A percentile compares a stretch with the other conserved stretches of the same genome.
phyloP scores from a whole-genome alignment of 163 green algal species.

The Chlorella variabilis region DNA sequence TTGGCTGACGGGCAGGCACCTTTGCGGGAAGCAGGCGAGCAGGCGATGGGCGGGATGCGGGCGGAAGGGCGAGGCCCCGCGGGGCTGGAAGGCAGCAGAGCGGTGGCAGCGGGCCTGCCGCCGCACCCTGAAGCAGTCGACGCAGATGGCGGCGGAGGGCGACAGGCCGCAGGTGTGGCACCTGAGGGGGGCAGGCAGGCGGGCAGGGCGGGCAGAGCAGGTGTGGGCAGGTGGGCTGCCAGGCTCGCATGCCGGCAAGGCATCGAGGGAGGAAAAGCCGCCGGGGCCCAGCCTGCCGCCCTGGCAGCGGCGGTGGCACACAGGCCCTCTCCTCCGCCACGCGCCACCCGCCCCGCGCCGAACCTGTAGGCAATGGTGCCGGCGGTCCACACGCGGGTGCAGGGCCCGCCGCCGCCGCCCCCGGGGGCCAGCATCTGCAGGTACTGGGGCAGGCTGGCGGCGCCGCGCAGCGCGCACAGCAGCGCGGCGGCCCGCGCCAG shows the following conservation, averaged over 20 bases:
- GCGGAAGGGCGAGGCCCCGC: too few relatives aligned
- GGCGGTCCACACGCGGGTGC: conserved; percentile 59
- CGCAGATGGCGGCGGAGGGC: conserved; percentile 57
- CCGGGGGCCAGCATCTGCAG: conserved; percentile 21
- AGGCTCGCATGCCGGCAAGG: too few relatives aligned
- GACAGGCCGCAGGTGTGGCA: conserved; percentile 58
- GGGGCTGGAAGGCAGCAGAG: too few relatives aligned
- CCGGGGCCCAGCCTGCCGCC: background rate
- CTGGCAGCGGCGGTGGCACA: background rate
- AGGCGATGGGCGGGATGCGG: too few relatives aligned
- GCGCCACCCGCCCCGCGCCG: too few relatives aligned
- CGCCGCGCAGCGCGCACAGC: conserved; percentile 20
- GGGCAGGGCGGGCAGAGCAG: background rate
- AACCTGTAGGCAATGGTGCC: conserved; percentile 59
- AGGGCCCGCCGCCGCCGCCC: conserved; percentile 35
- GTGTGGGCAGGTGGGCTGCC: background rate
- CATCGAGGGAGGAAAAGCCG: too few relatives aligned
- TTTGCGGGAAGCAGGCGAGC: too few relatives aligned
- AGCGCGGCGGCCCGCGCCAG: background rate
- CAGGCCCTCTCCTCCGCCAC: too few relatives aligned
- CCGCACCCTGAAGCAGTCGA: conserved; percentile 62
- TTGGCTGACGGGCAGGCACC: too few relatives aligned
- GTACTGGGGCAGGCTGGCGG: background rate
- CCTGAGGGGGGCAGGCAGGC: background rate
- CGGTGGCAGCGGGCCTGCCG: too few relatives aligned